A percentile compares a stretch with the other conserved stretches of the same genome.
Evolutionary conservation across 306 rosid genomes (phyloP).

Genomic region (Amphicarpaea edgeworthii): DNA sequence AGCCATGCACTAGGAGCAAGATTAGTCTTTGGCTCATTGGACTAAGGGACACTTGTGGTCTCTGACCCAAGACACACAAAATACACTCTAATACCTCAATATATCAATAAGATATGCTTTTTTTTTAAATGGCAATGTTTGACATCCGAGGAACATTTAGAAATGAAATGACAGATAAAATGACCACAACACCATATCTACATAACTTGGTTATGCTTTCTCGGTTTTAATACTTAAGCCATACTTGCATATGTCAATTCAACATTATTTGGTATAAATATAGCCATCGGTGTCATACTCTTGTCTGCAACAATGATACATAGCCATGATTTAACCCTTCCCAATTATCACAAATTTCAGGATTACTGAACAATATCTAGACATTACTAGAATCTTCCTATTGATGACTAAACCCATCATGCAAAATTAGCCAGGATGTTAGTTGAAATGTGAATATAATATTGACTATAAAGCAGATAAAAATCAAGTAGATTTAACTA

Average conservation of each 20-base stretch:
- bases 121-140: neutral
- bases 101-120: conserved; percentile 1
- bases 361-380: conserved; percentile 21
- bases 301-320: neutral
- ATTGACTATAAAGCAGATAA: neutral
- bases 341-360: neutral
- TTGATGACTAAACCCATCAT: neutral
- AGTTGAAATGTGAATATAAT: conserved; percentile 4
- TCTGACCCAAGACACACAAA: too few relatives aligned
- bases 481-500: conserved; percentile 16
- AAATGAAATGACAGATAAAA: neutral
- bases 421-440: conserved; percentile 14
- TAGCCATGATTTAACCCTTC: neutral
- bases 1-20: too few relatives aligned
- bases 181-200: neutral
- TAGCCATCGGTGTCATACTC: neutral
- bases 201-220: neutral
- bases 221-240: neutral
- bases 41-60: too few relatives aligned
- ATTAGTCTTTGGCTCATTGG: too few relatives aligned
- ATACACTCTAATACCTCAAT: neutral
- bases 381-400: conserved; percentile 8
- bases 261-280: neutral
- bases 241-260: neutral
- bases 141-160: neutral